Evolutionary conservation across 768 basidiomycete species (phyloP).

Genomic region (Tephrocybe sp.): DNA sequence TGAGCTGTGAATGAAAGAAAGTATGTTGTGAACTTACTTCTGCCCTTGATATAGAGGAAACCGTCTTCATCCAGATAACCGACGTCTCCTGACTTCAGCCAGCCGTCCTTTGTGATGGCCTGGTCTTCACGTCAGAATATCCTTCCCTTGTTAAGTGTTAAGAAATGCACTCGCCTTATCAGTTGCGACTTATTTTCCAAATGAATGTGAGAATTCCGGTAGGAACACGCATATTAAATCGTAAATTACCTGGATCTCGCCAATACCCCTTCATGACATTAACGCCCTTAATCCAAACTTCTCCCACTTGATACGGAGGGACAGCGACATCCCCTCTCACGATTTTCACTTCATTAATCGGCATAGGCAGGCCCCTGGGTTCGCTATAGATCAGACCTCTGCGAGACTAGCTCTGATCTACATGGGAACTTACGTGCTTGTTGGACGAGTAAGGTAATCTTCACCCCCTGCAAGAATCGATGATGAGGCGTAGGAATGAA

Average conservation of each 20-base stretch:
- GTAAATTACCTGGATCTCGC: conserved; percentile 38
- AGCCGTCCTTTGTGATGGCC: conserved; percentile 43
- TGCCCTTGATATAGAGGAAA: conserved; percentile 45
- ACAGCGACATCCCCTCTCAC: conserved; percentile 30
- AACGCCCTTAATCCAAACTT: conserved; percentile 44
- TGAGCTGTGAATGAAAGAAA: background rate
- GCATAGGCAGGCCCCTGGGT: conserved; percentile 41
- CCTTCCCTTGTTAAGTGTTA: too few relatives aligned
- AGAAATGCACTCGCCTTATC: conserved; percentile 16
- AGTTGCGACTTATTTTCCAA: conserved; percentile 20
- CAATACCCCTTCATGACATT: conserved; percentile 55
- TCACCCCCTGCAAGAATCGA: conserved; percentile 34
- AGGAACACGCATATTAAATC: background rate
- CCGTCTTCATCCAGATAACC: conserved; percentile 45
- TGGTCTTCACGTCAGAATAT: conserved; percentile 19
- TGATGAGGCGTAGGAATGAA: background rate
- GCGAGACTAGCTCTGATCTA: background rate
- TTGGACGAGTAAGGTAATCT: conserved; percentile 48
- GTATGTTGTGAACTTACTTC: conserved; percentile 25
- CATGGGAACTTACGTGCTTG: conserved; percentile 35
- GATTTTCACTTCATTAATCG: conserved; percentile 45
- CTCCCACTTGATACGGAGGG: conserved; percentile 31
- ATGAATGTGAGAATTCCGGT: background rate
- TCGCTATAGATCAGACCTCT: background rate
- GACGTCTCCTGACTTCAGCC: conserved; percentile 46